phyloP scores from a whole-genome alignment of 2,329 filamentous ascomycete species.

The Penicillium sp. region DNA sequence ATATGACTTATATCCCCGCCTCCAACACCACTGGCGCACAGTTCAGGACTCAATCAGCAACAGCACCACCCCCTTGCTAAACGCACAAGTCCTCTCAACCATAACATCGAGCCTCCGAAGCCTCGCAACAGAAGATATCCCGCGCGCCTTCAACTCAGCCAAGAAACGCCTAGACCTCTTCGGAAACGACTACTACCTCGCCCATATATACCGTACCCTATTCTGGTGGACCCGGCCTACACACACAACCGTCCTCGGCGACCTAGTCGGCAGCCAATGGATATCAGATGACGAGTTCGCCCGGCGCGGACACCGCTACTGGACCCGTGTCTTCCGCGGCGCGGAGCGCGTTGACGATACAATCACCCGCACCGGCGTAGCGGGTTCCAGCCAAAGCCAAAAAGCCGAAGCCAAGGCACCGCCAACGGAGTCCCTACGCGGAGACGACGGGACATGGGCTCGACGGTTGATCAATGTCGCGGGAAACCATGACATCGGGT shows the following conservation, averaged over 20 bases:
- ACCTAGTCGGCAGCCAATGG: conserved; percentile 94
- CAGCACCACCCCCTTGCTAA: conserved; percentile 14
- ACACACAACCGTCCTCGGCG: conserved; percentile 83
- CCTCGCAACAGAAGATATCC: conserved; percentile 64
- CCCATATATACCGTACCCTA: conserved; percentile 81
- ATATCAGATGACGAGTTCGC: conserved; percentile 81
- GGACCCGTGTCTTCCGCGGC: conserved; percentile 72
- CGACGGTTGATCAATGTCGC: conserved; percentile 79
- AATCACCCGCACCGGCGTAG: conserved; percentile 34
- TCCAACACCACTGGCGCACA: conserved; percentile 38
- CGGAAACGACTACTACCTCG: conserved; percentile 92
- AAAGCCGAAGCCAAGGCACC: conserved; percentile 20
- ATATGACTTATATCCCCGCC: conserved; percentile 43
- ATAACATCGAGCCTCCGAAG: conserved; percentile 23
- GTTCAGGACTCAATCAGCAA: conserved; percentile 15
- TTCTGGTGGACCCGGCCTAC: conserved; percentile 82
- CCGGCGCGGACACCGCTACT: conserved; percentile 68
- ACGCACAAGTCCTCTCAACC: conserved; percentile 21
- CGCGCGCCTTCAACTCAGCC: conserved; percentile 60
- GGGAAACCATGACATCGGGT: conserved; percentile 95
- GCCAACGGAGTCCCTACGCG: conserved; percentile 29
- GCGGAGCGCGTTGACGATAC: conserved; percentile 57
- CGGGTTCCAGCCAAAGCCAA: conserved; percentile 45
- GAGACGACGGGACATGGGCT: conserved; percentile 60
- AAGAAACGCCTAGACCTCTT: conserved; percentile 82